Evolutionary conservation across 768 basidiomycete genomes (phyloP), one percentile per base, ranked within the genome.

Genomic region (Mycena capillaripes): DNA sequence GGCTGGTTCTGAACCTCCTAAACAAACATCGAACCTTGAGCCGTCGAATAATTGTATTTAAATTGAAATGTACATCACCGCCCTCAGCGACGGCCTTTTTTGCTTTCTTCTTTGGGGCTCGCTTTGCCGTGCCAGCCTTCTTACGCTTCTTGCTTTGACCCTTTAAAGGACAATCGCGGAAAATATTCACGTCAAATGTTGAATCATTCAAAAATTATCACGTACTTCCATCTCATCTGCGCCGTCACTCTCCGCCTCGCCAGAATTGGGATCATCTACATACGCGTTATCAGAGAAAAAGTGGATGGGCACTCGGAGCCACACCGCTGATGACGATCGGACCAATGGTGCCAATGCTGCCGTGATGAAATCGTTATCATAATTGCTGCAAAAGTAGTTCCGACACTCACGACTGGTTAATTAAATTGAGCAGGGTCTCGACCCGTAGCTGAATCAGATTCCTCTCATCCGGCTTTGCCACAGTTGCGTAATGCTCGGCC

Each of bases 401-500:
- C 30, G 25, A 66, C 32, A 62, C 60, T 16, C 21, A 69, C 68
- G 60, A n/a, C 10, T 53, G 23, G 25, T 23, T 42, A 17, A 69
- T 69, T 10, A 69, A 36, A 21, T 25, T 38, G 21, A 69, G 23
- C 36, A 69, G 29, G 29, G 21, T 40, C 62, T 64, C 19, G 6
- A 71, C 56, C 11, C 61, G 61, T 2, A 64, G 52, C 32, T 70
- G 61, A n/a, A 70, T 40, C 11, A 70, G 53, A 4, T 21, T 17
- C 23, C 48, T 23, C 44, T 65, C 40, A 23, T 50, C 55, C 42
- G 44, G 30, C 53, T 52, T 36, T 2, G 56, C 62, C 16, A 58
- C 23, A 25, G 8, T 14, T 6, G 56, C 63, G 34, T 70, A 70
- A 50, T 70, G 61, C 17, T n/a, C 32, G 16, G 69, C 69, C 69